Evolutionary conservation across 148 eudicot species (phyloP), one percentile per base, ranked within the genome.

Genomic region (Drosera capensis): DNA sequence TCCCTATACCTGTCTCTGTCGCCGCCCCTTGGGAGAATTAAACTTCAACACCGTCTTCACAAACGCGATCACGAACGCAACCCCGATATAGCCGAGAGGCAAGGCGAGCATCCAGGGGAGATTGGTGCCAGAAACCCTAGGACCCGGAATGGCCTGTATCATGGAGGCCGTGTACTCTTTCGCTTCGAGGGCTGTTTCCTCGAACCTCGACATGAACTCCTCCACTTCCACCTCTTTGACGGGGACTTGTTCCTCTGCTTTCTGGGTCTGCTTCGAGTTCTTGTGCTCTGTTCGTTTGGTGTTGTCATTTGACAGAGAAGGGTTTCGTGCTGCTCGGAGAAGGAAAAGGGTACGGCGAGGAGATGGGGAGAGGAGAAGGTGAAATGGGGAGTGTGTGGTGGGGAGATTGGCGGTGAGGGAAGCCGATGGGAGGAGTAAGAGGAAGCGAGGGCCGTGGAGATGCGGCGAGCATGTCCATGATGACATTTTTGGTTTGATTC

Each of bases 91-190:
- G 22, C 86, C 81, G 46, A 83, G 45, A 8, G 97, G 92, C 15
- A 83, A 40, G 15, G 94, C 92, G 3, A 80, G 71, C 34, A 80
- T 47, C 97, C 94, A 88, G 0, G 97, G 97, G 17, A 83, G 49
- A 8, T 71, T 61, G 65, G 65, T 80, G 20, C 25, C 50, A 0
- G 79, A 84, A 14, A 88, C 92, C 25, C 94, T 55, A 0, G 97
- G 97, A 0, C 97, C 97, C 0, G 97, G 97, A 26, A 88, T 59
- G 5, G 97, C 87, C 58, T 78, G 92, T 0, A 79, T 75, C 2
- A 88, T 81, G 0, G 92, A 74, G 7, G 94, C 94, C 0, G 76
- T 82, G 51, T 79, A 87, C 65, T 87, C 96, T 2, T 83, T 94
- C 58, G 84, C 54, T 66, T 88, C 94, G 70, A 88, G 45, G 21